Conservation (phyloP, 2,329 filamentous ascomycete genomes). For the Aspergillus flavus region DNA sequence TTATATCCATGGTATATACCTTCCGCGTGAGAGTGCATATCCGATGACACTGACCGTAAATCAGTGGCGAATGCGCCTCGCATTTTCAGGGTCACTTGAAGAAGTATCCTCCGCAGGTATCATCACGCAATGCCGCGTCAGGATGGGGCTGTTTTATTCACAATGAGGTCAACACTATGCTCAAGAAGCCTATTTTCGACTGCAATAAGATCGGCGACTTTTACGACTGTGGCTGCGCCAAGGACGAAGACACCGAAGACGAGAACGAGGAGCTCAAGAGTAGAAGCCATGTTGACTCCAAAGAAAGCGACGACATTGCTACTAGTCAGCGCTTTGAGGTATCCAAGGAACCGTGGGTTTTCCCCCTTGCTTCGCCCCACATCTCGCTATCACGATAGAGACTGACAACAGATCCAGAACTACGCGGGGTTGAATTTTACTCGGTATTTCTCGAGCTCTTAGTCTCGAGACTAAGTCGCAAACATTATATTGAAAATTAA, state of each 20-base stretch:
- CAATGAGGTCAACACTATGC: constrained; percentile 65
- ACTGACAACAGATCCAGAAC: constrained; percentile 22
- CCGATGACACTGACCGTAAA: constrained; percentile 5
- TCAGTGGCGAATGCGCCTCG: constrained; percentile 64
- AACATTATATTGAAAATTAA: background rate
- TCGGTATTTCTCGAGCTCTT: constrained; percentile 2
- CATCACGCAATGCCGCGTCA: constrained; percentile 62
- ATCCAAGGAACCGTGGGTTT: constrained; percentile 29
- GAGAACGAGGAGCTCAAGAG: constrained; percentile 4
- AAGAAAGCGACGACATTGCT: constrained; percentile 15
- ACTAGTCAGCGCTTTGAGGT: constrained; percentile 4
- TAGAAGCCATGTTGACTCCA: constrained; percentile 7
- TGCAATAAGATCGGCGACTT: constrained; percentile 67
- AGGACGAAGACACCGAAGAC: constrained; percentile 49
- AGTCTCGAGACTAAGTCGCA: constrained; percentile 1
- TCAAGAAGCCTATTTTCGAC: constrained; percentile 64
- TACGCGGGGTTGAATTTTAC: constrained; percentile 29
- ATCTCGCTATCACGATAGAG: background rate
- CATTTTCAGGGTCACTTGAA: constrained; percentile 64
- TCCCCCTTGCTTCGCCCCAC: constrained; percentile 7
- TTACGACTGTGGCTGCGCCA: constrained; percentile 67
- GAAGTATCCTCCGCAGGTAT: constrained; percentile 66
- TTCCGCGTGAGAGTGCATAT: background rate
- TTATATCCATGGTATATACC: constrained; percentile 63
- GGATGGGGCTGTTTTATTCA: constrained; percentile 69